Conservation (phyloP, 2,329 filamentous ascomycete genomes). For the Westerdykella sp. region DNA sequence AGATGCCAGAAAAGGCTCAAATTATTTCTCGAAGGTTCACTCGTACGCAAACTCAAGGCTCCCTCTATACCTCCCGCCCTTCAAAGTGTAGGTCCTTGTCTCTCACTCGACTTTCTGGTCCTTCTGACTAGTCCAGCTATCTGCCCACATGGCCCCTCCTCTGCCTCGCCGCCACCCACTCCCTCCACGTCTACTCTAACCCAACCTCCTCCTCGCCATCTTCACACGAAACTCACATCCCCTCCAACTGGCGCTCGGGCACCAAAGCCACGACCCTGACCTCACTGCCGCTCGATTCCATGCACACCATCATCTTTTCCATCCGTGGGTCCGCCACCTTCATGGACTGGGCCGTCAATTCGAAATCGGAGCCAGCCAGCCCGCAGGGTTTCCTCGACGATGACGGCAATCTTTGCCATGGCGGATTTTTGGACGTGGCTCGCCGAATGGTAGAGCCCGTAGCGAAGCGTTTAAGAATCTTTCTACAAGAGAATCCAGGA, state of each 20-base stretch:
- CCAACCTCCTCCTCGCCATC: not conserved
- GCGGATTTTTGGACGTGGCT: constrained; percentile 72
- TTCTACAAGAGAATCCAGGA: constrained; percentile 65
- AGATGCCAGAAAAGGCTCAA: constrained; percentile 17
- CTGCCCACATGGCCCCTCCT: constrained; percentile 70
- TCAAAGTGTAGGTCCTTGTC: constrained; percentile 53
- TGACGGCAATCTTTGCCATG: constrained; percentile 67
- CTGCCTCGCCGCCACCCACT: constrained; percentile 72
- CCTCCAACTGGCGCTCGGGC: constrained; percentile 65
- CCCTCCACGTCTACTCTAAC: constrained; percentile 63
- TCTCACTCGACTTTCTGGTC: not conserved
- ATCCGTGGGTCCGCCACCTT: constrained; percentile 75
- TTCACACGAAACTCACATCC: constrained; percentile 57
- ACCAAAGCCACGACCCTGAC: constrained; percentile 84
- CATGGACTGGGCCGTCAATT: constrained; percentile 81
- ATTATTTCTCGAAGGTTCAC: constrained; percentile 65
- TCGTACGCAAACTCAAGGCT: constrained; percentile 72
- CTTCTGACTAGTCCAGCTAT: constrained; percentile 45
- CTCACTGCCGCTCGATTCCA: constrained; percentile 69
- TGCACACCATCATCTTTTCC: constrained; percentile 74
- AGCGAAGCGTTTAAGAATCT: constrained; percentile 59
- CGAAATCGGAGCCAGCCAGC: constrained; percentile 60
- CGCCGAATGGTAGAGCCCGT: constrained; percentile 69
- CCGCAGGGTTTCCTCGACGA: constrained; percentile 72
- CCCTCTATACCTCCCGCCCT: constrained; percentile 58